phyloP scores from a whole-genome alignment of 2,329 filamentous ascomycete genomes.

The Venturia effusa region DNA sequence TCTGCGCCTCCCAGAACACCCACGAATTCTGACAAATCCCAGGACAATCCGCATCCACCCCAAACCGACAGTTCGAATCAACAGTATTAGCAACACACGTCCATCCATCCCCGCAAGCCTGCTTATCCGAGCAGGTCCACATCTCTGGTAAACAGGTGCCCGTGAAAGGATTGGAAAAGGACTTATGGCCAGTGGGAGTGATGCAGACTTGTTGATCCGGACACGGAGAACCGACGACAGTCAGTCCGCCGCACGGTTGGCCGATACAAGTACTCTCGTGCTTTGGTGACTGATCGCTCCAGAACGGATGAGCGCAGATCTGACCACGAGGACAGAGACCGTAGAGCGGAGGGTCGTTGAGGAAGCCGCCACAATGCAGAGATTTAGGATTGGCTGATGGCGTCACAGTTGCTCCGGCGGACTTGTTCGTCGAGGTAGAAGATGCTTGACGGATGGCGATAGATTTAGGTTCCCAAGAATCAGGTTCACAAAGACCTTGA shows the following conservation, averaged over 20 bases:
- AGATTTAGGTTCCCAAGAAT: background rate
- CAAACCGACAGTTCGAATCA: background rate
- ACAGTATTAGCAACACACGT: background rate
- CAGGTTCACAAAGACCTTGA: background rate
- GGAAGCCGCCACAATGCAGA: background rate
- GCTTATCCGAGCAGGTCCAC: background rate
- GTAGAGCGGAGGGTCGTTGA: background rate
- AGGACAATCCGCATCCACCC: background rate
- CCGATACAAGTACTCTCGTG: background rate
- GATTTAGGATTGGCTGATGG: background rate
- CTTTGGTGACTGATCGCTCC: background rate
- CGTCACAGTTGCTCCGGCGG: background rate
- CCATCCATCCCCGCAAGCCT: background rate
- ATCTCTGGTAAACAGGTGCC: background rate
- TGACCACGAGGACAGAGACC: background rate
- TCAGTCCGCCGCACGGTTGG: background rate
- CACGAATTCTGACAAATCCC: background rate
- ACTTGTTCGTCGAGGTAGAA: background rate
- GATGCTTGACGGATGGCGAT: background rate
- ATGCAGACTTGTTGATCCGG: background rate
- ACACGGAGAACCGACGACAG: background rate
- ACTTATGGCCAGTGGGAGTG: background rate
- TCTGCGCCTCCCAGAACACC: background rate
- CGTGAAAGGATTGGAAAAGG: background rate
- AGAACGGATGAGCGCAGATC: background rate